Base-by-base conservation (phyloP, 2,329 filamentous ascomycete genomes). In the Zasmidium cellare region DNA sequence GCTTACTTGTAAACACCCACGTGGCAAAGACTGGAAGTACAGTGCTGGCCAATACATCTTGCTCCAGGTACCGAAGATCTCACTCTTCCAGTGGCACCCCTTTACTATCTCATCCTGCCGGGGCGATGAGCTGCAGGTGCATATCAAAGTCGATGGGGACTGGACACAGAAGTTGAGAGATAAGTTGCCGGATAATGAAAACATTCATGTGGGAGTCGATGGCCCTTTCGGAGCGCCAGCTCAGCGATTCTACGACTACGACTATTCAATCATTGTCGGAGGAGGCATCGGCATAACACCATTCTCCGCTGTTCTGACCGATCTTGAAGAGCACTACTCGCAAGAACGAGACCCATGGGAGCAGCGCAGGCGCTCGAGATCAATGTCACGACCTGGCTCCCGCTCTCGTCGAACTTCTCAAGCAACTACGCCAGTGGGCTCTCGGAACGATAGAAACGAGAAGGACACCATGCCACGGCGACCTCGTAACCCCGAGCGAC, bases 111-210 rank as follows among this genome's bases (percentile, higher is more conserved):
- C 83, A 0, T 79, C 79, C 1, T 85, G 82, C 61, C 75, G 77
- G 14, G 81, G 78, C 0, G 79, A 80, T 23, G 75, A 77, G 28
- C 77, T 85, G 71, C 78, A 79, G 67, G 67, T 85, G 0, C 82
- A 85, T 62, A 84, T 85, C 73, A 85, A 85, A 66, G 80, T 79
- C 2, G 81, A 84, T 47, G 83, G 83, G 0, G 77, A 84, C 67
- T 85, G 82, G 82, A 84, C 82, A 0, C 71, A 71, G 3, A 71
- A 70, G 47, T 72, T 85, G 1, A 75, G 78, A 9, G 69, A 76
- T 0, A 65, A 83, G 3, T 77, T 75, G 0, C 73, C 74, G 1
- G 70, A 74, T 1, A 63, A 65, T 2, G 70, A 72, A 44, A 68
- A 75, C 2, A 80, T 84, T 47, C 72, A 78, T 11, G 77, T 85